Conservation (phyloP, 345 rosid species). For the Reutealis trisperma region DNA sequence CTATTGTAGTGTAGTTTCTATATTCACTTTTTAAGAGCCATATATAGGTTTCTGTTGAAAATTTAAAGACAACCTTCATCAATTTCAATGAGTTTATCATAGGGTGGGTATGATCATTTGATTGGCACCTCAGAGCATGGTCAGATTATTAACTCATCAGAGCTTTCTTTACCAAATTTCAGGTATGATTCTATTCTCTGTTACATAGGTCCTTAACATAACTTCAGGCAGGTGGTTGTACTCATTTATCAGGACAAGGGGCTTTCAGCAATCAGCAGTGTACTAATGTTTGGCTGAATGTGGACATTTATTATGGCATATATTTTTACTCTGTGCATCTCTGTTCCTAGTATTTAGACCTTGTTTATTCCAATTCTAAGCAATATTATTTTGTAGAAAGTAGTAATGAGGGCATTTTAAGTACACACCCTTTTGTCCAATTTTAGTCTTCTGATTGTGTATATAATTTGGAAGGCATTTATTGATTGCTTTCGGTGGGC, state of each 20-base stretch:
- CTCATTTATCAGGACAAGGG: not conserved
- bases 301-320: not conserved
- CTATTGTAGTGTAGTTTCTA: not conserved
- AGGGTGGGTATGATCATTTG: conserved; percentile 91
- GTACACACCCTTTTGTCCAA: not conserved
- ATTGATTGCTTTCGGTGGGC: conserved; percentile 93
- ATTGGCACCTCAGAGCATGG: conserved; percentile 99
- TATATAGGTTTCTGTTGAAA: not conserved
- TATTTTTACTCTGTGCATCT: not conserved
- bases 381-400: not conserved
- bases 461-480: conserved; percentile 55
- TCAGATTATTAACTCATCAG: conserved; percentile 55
- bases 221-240: conserved; percentile 1
- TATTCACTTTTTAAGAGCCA: not conserved
- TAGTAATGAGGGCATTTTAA: not conserved
- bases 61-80: conserved; percentile 14
- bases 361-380: not conserved
- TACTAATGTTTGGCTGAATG: not conserved
- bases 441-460: not conserved
- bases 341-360: not conserved
- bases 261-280: not conserved
- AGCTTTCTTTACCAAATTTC: conserved; percentile 66
- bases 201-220: not conserved
- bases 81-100: conserved; percentile 27
- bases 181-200: conserved; percentile 43